Conservation (phyloP, 2,329 filamentous ascomycete species). For the Fusarium proliferatum region DNA sequence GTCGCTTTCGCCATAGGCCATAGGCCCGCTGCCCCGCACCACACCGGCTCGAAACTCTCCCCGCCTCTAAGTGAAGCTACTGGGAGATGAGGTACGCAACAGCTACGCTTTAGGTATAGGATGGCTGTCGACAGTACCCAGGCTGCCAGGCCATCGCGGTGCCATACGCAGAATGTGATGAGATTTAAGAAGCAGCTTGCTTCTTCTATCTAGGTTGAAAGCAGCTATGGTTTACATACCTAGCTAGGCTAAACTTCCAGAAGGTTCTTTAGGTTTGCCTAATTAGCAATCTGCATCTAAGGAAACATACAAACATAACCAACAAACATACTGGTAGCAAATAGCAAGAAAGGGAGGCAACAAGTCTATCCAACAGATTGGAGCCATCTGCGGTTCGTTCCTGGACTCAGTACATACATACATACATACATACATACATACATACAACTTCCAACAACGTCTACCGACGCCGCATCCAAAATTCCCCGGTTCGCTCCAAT, state of each 20-base stretch:
- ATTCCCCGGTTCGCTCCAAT: conserved; percentile 8
- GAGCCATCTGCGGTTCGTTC: conserved; percentile 7
- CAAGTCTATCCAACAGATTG: background rate
- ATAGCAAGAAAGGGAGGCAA: background rate
- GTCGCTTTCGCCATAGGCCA: conserved; percentile 25
- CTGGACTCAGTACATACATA: background rate
- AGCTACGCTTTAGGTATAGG: conserved; percentile 37
- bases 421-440: too few species aligned
- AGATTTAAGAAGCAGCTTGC: background rate
- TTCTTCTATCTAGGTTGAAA: background rate
- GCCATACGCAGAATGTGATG: conserved; percentile 38
- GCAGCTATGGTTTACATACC: background rate
- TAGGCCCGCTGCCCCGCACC: conserved; percentile 31
- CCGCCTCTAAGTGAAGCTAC: conserved; percentile 25
- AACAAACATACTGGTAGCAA: background rate
- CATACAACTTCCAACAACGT: background rate
- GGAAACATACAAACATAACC: background rate
- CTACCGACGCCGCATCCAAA: conserved; percentile 2
- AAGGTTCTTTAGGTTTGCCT: background rate
- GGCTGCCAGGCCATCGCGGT: conserved; percentile 4
- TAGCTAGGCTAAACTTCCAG: background rate
- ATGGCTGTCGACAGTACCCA: conserved; percentile 13
- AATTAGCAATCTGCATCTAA: background rate
- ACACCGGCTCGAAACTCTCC: conserved; percentile 32
- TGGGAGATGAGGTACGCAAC: conserved; percentile 10